Conservation (phyloP, 2,329 filamentous ascomycete species). For the Fusarium phyllophilum region DNA sequence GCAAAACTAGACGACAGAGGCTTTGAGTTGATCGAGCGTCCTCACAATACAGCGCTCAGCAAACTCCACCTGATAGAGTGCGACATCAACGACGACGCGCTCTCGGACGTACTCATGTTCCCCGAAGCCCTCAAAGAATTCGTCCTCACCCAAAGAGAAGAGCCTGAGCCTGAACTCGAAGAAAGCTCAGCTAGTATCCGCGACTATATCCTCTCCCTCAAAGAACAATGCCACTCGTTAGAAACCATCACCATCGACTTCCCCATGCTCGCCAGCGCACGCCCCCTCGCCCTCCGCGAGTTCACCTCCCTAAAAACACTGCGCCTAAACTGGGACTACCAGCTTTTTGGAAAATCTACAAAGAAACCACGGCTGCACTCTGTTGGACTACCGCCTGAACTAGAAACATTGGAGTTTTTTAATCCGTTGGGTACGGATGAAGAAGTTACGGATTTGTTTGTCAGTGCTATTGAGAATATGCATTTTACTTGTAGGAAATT, state of each 20-base stretch:
- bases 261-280: slow-evolving; percentile 52
- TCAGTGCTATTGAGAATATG: slow-evolving; percentile 53
- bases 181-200: slow-evolving; percentile 59
- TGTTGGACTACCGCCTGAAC: slow-evolving; percentile 57
- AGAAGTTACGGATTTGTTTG: slow-evolving; percentile 58
- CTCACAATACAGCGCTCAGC: slow-evolving; percentile 57
- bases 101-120: slow-evolving; percentile 53
- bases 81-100: slow-evolving; percentile 58
- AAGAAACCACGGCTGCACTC: slow-evolving; percentile 58
- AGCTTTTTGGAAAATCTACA: slow-evolving; percentile 58
- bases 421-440: slow-evolving; percentile 58
- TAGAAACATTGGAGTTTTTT: slow-evolving; percentile 59
- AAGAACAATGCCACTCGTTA: slow-evolving; percentile 54
- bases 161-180: slow-evolving; percentile 55
- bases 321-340: slow-evolving; percentile 59
- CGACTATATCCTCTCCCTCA: slow-evolving; percentile 58
- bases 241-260: slow-evolving; percentile 59
- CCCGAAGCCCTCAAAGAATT: slow-evolving; percentile 58
- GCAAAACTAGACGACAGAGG: slow-evolving; percentile 59
- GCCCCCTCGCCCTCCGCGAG: slow-evolving; percentile 56
- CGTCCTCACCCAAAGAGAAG: slow-evolving; percentile 56
- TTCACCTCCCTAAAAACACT: slow-evolving; percentile 55
- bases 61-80: slow-evolving; percentile 60
- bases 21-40: slow-evolving; percentile 60
- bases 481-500: slow-evolving; percentile 51